phyloP scores from a whole-genome alignment of 495 filamentous ascomycete genomes.

The Rhizodiscina lignyota region DNA sequence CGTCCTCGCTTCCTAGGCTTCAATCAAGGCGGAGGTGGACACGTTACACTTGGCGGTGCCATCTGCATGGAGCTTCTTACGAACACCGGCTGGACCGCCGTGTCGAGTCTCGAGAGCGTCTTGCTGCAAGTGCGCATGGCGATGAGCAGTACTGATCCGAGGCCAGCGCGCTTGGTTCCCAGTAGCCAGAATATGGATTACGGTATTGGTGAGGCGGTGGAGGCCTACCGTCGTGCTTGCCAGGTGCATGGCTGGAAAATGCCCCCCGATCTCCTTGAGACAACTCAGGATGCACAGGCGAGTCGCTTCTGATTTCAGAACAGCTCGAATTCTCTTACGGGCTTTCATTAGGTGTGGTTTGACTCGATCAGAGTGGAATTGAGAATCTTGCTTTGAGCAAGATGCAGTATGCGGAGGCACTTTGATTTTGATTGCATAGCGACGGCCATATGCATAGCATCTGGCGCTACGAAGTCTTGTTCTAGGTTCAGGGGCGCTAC shows the following conservation, averaged over 20 bases:
- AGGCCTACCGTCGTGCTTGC: slow-evolving; percentile 56
- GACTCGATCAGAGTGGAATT: too few species aligned
- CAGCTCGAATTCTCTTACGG: too few species aligned
- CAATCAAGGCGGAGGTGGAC: slow-evolving; percentile 59
- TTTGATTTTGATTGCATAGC: too few species aligned
- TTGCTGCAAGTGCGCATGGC: slow-evolving; percentile 71
- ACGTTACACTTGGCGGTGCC: slow-evolving; percentile 76
- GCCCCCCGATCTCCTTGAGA: too few species aligned
- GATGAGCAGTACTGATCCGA: slow-evolving; percentile 47
- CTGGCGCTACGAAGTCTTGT: too few species aligned
- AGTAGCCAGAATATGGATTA: slow-evolving; percentile 32
- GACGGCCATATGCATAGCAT: too few species aligned
- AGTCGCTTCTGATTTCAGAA: too few species aligned
- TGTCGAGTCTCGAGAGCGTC: slow-evolving; percentile 58
- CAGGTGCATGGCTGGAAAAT: slow-evolving; percentile 40
- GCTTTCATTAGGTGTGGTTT: too few species aligned
- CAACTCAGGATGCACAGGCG: too few species aligned
- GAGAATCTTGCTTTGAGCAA: too few species aligned
- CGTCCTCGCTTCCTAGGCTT: slow-evolving; percentile 65
- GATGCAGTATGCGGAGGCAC: too few species aligned
- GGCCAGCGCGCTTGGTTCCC: slow-evolving; percentile 48
- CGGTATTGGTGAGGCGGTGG: slow-evolving; percentile 48
- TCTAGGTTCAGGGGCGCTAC: too few species aligned
- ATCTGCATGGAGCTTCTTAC: slow-evolving; percentile 84
- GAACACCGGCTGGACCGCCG: slow-evolving; percentile 63